Percentiles rank a stretch among this genome's conserved stretches.
Conservation (phyloP, 2,329 filamentous ascomycete species). For the Decorospora gaudefroyi region DNA sequence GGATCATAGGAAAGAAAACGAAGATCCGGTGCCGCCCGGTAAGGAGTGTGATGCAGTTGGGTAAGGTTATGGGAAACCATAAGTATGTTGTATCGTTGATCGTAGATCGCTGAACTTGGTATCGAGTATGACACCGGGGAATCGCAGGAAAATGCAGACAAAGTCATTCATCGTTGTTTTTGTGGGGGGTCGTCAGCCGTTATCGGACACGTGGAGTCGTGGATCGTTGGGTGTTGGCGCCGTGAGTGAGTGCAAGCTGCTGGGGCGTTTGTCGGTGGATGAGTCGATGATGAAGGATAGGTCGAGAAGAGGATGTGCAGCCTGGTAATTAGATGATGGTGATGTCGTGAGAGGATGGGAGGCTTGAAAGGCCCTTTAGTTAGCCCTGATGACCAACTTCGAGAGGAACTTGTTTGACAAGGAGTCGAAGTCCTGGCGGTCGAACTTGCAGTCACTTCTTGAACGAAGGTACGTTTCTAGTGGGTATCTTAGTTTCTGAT, state of each 20-base stretch:
- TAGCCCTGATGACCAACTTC: slow-evolving; percentile 93
- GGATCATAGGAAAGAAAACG: slow-evolving; percentile 28
- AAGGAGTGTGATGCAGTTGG: slow-evolving; percentile 42
- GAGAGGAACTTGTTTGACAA: slow-evolving; percentile 97
- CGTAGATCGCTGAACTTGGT: slow-evolving; percentile 40
- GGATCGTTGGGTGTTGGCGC: slow-evolving; percentile 38
- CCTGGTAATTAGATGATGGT: slow-evolving; percentile 17
- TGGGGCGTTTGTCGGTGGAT: slow-evolving; percentile 32
- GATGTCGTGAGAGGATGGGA: slow-evolving; percentile 5
- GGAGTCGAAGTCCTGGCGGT: slow-evolving; percentile 90
- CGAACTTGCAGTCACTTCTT: slow-evolving; percentile 79
- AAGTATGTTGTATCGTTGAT: slow-evolving; percentile 16
- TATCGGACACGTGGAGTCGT: slow-evolving; percentile 41
- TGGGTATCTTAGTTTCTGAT: slow-evolving; percentile 49
- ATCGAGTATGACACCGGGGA: slow-evolving; percentile 44
- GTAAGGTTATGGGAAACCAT: slow-evolving; percentile 20
- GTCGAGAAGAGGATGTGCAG: slow-evolving; percentile 22
- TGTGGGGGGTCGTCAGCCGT: slow-evolving; percentile 41
- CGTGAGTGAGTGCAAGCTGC: slow-evolving; percentile 33
- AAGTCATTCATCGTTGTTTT: slow-evolving; percentile 43
- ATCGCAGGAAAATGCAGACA: slow-evolving; percentile 43
- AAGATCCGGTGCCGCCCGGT: slow-evolving; percentile 23
- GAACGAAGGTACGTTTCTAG: slow-evolving; percentile 84
- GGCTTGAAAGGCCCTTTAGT: slow-evolving; percentile 60
- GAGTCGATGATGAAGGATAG: slow-evolving; percentile 26